Base-by-base conservation (phyloP, 257 asterid genomes). In the Plectranthus barbatus region DNA sequence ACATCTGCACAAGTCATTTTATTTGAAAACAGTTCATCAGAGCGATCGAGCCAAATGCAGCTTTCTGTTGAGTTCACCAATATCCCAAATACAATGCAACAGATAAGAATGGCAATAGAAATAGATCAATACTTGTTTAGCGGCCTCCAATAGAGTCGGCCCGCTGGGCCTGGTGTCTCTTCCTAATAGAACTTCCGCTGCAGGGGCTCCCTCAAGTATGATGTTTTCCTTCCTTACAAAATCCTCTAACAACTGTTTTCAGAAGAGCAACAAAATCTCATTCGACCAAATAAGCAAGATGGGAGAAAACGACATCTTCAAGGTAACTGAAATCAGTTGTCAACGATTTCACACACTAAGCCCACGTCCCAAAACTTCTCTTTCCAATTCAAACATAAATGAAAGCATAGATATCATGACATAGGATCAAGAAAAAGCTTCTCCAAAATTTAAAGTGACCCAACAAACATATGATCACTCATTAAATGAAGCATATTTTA, bases 131-230 rank as follows among this genome's bases (percentile, higher is more conserved):
- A 89, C 98, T 68, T 77, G 82, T 70, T 84, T 84, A 72, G 96
- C 91, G 31, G 91, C 96, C 56, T 85, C 85, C 57, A 82, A 70
- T 60, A 92, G 97, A 67, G 79, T 56, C 70, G 29, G 67, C 62
- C 97, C 99, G 33, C 99, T 92, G 66, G 99, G 99, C 76, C 97
- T 80, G 15, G 96, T 89, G 74, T 89, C 99, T 78, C 96, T 83
- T 73, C 94, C 99, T 73, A 92, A 54, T 46, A 85, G 69, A 36
- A 92, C 89, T 64, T 75, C 80, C 0, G 82, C 80, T 46, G 68
- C 33, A 34, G 69, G 66, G 75, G 60, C 76, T 76, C 76, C 89
- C 40, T 77, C 91, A 45, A 92, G 80, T 47, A 60, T 48, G 68
- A 92, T 85, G 12, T 72, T 74, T 74, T 80, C 90, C 79, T 79